Conservation (phyloP, 1,284 basidiomycete genomes). For the Ceratobasidium sp. region DNA sequence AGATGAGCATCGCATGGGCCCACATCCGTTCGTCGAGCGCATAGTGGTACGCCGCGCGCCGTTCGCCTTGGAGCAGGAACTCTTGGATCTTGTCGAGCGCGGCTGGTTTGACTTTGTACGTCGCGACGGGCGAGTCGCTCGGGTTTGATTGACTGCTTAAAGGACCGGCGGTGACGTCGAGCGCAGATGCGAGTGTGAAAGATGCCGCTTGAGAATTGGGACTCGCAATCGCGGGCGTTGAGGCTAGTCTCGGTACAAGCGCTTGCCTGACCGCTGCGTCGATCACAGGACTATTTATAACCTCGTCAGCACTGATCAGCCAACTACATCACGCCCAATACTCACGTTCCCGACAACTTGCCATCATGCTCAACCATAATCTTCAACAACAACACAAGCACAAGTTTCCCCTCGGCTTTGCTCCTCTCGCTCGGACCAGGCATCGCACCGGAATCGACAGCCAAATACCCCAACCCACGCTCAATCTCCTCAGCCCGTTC, state of each 20-base stretch:
- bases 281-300: slow-evolving; percentile 71
- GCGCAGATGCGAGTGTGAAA: slow-evolving; percentile 48
- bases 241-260: slow-evolving; percentile 71
- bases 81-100: slow-evolving; percentile 84
- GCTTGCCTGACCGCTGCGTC: slow-evolving; percentile 76
- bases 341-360: slow-evolving; percentile 83
- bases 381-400: slow-evolving; percentile 81
- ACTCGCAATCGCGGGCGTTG: slow-evolving; percentile 48
- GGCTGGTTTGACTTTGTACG: slow-evolving; percentile 66
- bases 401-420: slow-evolving; percentile 80
- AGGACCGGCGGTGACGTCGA: slow-evolving; percentile 27
- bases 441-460: slow-evolving; percentile 53
- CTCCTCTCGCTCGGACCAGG: slow-evolving; percentile 66
- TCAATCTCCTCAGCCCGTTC: slow-evolving; percentile 82
- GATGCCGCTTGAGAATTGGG: slow-evolving; percentile 41
- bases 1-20: slow-evolving; percentile 96
- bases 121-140: slow-evolving; percentile 57
- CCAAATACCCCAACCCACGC: slow-evolving; percentile 80
- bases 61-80: slow-evolving; percentile 85
- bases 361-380: slow-evolving; percentile 91
- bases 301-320: background rate
- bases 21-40: slow-evolving; percentile 92
- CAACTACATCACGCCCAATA: slow-evolving; percentile 17
- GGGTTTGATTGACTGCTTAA: slow-evolving; percentile 46
- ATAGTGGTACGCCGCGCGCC: slow-evolving; percentile 88